Base-by-base conservation (phyloP, 139 green algal species). In the Spirogloea muscicola region DNA sequence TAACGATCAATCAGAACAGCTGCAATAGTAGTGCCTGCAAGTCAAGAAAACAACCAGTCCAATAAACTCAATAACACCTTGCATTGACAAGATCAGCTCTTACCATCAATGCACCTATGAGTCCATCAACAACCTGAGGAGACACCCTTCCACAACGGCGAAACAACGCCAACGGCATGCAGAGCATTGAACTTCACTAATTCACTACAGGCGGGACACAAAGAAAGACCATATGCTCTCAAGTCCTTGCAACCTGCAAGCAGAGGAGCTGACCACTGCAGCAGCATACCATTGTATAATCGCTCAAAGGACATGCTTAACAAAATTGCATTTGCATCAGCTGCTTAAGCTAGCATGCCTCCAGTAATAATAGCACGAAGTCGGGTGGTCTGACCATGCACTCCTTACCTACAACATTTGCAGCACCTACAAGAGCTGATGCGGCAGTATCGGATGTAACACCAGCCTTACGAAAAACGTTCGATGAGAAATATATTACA, bases 401-500 rank as follows among this genome's bases (percentile, higher is more conserved):
- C 46, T 40, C 33, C 41, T 41, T 40, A 76, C 67, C 93, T 13
- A 91, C 21, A 27, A 98, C 89, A 73, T 98, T 98, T 38, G 86
- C 87, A 37, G 84, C 79, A 40, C 92, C 92, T 38, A 98, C 91
- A 0, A 89, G 91, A 1, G 90, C 92, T 49, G 76, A 91, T 33
- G 93, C 94, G 31, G 94, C 81, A 1, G 92, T 87, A n/a, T 82
- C 91, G 10, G 84, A 91, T n/a, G 78, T 57, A 13, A 98, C 85
- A 33, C 94, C 94, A 0, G 92, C 94, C 79, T 92, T 46, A 51
- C 76, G 78, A 84, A 99, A 98, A 7, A 98, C 90, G n/a, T 86
- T 83, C 46, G 86, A 91, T 29, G 86, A 93, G 81, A 96, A 97
- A 86, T 95, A 97, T 31, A 97, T 85, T 52, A 98, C 86, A 3